Base-by-base conservation (phyloP, 2,329 filamentous ascomycete species). In the Alternaria infectoria region DNA sequence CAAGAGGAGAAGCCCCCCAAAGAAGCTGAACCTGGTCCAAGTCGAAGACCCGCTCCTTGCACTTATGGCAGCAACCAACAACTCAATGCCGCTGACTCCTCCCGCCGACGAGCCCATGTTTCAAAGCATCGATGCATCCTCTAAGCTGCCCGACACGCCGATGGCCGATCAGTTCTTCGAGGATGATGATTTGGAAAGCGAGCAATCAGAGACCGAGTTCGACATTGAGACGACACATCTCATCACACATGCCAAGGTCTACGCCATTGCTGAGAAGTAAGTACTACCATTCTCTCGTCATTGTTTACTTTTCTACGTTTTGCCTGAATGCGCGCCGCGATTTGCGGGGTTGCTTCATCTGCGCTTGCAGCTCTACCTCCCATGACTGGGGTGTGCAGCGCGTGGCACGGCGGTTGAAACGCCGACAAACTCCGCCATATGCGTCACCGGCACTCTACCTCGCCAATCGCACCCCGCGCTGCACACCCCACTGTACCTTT, bases 221-320 rank as follows among this genome's bases (percentile, higher is more conserved):
- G 79, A 80, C 50, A 70, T 73, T 12, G 78, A 81, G 64, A 74
- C 77, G 45, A 77, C 82, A 6, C 78, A 84, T 69, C 77, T 85
- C 6, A 66, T 85, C 51, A 77, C 80, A 15, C 83, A 85, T 67
- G 80, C 82, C 13, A 81, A 81, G 56, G 81, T 85, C 43, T 85
- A 85, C 69, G 82, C 83, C 32, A 79, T 85, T 23, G 83, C 82
- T 10, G 83, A 85, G 71, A 85, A 85, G 77, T 80, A 78, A 73
- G 79, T 79, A 64, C 54, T 52, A 60, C 59, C 11, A 59, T 40
- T 40, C 15, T n/a, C 68, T 62, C 49, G 54, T 65, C 59, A 57
- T 61, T 51, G 43, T 59, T 62, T 61, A 28, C 32, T 57, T 57
- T 62, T 54, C 65, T 26, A 49, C 52, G 49, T 61, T 69, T 66